Base-by-base conservation (phyloP, 2,329 filamentous ascomycete species). In the Alternaria gansuensis region DNA sequence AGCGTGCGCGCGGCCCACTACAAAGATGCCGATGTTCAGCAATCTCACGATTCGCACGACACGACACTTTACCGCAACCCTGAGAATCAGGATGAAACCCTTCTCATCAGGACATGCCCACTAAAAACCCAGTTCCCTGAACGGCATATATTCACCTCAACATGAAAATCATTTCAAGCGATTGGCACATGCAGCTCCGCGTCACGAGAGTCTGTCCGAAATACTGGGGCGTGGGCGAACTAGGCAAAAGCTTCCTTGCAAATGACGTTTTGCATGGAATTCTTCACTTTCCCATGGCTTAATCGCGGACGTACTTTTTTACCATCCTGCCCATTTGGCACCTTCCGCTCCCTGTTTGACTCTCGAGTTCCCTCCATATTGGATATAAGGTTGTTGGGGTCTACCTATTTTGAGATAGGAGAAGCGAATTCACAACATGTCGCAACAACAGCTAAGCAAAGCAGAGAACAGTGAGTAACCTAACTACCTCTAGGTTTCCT, bases 211-310 rank as follows among this genome's bases (percentile, higher is more conserved):
- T 52, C 51, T n/a, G 21, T n/a, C 36, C 24, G 36, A 33, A 49
- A 49, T 23, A 59, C 28, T 39, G 52, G 53, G 36, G 31, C 29
- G 34, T 56, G 51, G 48, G 44, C 56, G 4, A 43, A 57, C 46
- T 54, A 54, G 52, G 61, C 44, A 64, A 66, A 63, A 56, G 23
- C 48, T 60, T 65, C 57, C 51, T 44, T 48, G 43, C 50, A 29
- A 51, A 63, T 70, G 65, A 70, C 65, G 63, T 69, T 59, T 52
- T 51, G 26, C 50, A 70, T 69, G 59, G 60, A 65, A 68, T 68
- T 70, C 59, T 59, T 60, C 36, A 62, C 51, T 64, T 68, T 61
- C 51, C 59, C 60, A 64, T 67, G 51, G 49, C 48, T 23, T 11
- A 44, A 33, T 51, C 17, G n/a, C 53, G 43, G 49, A 46, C 23